Conservation (phyloP, 345 rosid genomes). For the Adansonia digitata region DNA sequence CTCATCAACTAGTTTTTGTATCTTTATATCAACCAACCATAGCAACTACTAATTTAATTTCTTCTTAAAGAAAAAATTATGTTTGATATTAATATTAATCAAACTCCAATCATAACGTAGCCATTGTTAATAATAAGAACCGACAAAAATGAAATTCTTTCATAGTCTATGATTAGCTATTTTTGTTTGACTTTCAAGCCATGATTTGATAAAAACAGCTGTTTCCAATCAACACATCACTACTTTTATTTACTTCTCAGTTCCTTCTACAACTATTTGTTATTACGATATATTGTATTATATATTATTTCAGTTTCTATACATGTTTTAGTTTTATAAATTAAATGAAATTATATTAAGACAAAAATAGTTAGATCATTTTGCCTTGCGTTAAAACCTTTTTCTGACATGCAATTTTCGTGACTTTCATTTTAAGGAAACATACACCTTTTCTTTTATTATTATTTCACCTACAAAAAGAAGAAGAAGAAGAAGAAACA, state of each 20-base stretch:
- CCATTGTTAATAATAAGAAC: background rate
- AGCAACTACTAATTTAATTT: background rate
- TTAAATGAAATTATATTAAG: background rate
- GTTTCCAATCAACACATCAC: background rate
- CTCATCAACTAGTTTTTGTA: slow-evolving; percentile 8
- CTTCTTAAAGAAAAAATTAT: background rate
- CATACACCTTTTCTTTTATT: background rate
- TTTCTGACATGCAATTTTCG: background rate
- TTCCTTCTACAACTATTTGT: background rate
- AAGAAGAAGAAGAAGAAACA: too few species aligned
- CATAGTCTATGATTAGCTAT: too few species aligned
- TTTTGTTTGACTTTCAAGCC: background rate
- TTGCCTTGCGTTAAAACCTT: background rate
- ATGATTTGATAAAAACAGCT: background rate
- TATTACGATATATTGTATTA: background rate
- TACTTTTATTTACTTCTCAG: background rate
- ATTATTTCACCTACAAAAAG: too few species aligned
- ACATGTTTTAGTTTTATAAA: background rate
- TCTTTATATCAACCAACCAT: background rate
- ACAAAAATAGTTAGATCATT: background rate
- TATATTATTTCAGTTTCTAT: background rate
- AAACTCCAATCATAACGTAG: too few species aligned
- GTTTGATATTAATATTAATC: background rate
- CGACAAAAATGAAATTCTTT: background rate
- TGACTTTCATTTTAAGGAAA: slow-evolving; percentile 5